Evolutionary conservation across 495 filamentous ascomycete species (phyloP).

Genomic region (Penicillium manginii): DNA sequence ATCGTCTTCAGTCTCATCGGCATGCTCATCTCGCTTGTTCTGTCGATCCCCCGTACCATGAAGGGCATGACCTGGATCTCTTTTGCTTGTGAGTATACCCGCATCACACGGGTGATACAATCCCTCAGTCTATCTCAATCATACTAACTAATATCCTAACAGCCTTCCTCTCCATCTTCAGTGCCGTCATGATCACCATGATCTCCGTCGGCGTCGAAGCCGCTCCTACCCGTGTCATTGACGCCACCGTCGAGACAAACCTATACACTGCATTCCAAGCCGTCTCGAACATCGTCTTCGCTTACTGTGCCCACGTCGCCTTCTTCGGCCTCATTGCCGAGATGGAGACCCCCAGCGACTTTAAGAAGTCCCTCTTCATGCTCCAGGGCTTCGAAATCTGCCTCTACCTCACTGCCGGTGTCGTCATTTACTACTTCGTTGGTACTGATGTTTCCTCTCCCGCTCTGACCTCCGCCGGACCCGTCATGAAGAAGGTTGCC

Average conservation of each 20-base stretch:
- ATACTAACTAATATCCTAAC: background rate
- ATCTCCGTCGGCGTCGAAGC: constrained; percentile 64
- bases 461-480: constrained; percentile 68
- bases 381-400: constrained; percentile 67
- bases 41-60: constrained; percentile 67
- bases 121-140: background rate
- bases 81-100: constrained; percentile 45
- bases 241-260: constrained; percentile 35
- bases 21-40: constrained; percentile 60
- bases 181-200: constrained; percentile 68
- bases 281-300: constrained; percentile 58
- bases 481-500: constrained; percentile 69
- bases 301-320: constrained; percentile 66
- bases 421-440: constrained; percentile 74
- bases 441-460: constrained; percentile 69
- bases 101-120: background rate
- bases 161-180: constrained; percentile 38
- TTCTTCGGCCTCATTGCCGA: constrained; percentile 81
- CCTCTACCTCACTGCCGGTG: constrained; percentile 69
- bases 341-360: constrained; percentile 70
- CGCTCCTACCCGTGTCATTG: constrained; percentile 26
- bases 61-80: constrained; percentile 63
- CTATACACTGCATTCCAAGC: constrained; percentile 46
- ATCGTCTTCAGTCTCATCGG: constrained; percentile 70
- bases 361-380: constrained; percentile 65